A percentile compares a stretch with the other conserved stretches of the same genome.
phyloP scores from a whole-genome alignment of 2,329 filamentous ascomycete species.

The Aschersonia sp. region DNA sequence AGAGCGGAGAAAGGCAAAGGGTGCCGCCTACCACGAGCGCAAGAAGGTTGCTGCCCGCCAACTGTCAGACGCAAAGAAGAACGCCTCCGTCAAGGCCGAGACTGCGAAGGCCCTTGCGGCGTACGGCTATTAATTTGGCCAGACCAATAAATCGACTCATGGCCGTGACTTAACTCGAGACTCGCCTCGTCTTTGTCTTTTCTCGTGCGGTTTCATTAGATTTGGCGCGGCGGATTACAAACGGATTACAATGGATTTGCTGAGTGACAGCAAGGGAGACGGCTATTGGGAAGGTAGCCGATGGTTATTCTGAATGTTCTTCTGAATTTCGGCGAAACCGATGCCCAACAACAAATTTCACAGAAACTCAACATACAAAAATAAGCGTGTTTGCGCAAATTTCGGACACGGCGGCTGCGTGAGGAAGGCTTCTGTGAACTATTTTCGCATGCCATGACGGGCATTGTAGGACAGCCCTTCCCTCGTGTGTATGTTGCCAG shows the following conservation, averaged over 20 bases:
- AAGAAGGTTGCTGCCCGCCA: constrained; percentile 94
- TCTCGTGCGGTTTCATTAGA: constrained; percentile 37
- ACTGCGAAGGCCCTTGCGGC: constrained; percentile 76
- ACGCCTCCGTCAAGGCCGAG: constrained; percentile 73
- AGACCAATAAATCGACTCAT: constrained; percentile 1
- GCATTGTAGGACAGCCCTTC: no score
- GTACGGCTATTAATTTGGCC: constrained; percentile 66
- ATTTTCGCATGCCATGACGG: no score
- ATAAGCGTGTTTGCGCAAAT: no score
- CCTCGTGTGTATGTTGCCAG: no score
- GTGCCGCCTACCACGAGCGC: constrained; percentile 97
- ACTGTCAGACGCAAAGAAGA: constrained; percentile 86
- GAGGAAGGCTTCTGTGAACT: no score
- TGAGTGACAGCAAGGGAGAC: constrained; percentile 27
- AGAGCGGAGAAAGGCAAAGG: constrained; percentile 99
- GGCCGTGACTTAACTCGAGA: background rate
- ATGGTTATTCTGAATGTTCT: constrained; percentile 20
- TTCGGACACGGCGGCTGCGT: no score
- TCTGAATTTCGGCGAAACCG: constrained; percentile 12
- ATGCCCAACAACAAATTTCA: no score
- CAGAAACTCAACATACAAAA: no score
- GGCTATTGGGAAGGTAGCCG: constrained; percentile 15
- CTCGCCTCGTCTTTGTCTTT: constrained; percentile 18
- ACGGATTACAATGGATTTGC: constrained; percentile 34
- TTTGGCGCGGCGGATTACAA: constrained; percentile 36